Conservation (phyloP, 2,329 filamentous ascomycete species). For the Talaromyces piceae region DNA sequence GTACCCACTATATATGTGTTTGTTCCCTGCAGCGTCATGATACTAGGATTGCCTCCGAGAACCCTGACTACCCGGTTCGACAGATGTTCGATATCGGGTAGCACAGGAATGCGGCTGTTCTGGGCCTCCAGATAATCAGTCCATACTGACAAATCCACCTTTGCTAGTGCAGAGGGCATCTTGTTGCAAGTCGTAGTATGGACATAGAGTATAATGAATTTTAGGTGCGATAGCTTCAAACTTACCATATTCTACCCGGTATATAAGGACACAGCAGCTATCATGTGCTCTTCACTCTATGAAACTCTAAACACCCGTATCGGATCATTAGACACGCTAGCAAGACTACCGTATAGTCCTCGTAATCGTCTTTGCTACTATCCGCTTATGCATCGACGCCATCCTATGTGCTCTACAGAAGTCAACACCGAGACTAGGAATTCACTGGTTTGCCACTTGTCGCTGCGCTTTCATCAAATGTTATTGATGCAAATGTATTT, state of each 20-base stretch:
- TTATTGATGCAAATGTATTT: no score
- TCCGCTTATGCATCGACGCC: background rate
- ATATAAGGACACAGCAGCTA: background rate
- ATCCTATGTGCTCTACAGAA: background rate
- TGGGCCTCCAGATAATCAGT: no score
- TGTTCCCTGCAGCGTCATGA: constrained; percentile 35
- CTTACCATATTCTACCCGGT: background rate
- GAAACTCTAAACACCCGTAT: background rate
- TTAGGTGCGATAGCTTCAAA: background rate
- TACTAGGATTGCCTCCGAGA: constrained; percentile 39
- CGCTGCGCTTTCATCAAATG: background rate
- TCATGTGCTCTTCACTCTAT: background rate
- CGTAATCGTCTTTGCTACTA: background rate
- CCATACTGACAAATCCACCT: no score
- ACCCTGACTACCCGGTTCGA: constrained; percentile 37
- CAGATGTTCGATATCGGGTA: constrained; percentile 36
- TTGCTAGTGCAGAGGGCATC: background rate
- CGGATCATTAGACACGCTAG: background rate
- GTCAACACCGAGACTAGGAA: background rate
- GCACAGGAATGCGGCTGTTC: constrained; percentile 12
- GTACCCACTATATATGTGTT: constrained; percentile 36
- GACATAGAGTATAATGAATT: background rate
- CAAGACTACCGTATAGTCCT: background rate
- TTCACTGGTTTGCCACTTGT: background rate
- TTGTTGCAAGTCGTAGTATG: background rate